Conservation (phyloP, 2,329 filamentous ascomycete genomes). For the Neopestalotiopsis clavispora region DNA sequence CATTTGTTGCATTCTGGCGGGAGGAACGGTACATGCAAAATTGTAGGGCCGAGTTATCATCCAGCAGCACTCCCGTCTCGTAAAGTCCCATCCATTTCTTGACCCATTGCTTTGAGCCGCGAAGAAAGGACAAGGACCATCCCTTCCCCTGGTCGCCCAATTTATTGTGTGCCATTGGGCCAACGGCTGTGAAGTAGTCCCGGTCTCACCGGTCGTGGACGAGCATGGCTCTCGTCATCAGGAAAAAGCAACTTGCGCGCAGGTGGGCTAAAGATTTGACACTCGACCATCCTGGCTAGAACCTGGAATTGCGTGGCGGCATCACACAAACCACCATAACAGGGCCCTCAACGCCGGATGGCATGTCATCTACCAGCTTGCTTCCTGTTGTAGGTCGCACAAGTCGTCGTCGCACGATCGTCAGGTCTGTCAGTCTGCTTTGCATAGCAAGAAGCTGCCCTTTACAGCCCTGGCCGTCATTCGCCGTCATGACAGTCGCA, state of each 20-base stretch:
- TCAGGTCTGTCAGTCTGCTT: neutral
- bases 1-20: neutral
- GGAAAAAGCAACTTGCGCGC: neutral
- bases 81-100: neutral
- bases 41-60: constrained; percentile 13
- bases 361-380: neutral
- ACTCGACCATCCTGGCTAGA: neutral
- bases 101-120: neutral
- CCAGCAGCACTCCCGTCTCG: constrained; percentile 5
- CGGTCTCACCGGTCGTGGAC: constrained; percentile 11
- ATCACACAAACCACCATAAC: neutral
- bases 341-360: neutral
- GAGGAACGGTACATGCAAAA: neutral
- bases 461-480: neutral
- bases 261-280: neutral
- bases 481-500: neutral
- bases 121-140: neutral
- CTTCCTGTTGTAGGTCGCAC: neutral
- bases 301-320: neutral
- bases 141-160: neutral
- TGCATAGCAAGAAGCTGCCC: neutral
- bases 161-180: neutral
- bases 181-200: neutral
- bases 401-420: neutral
- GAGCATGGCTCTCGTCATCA: constrained; percentile 7